Evolutionary conservation across 169 alveolate genomes (phyloP).

Genomic region (Theileria parva): DNA sequence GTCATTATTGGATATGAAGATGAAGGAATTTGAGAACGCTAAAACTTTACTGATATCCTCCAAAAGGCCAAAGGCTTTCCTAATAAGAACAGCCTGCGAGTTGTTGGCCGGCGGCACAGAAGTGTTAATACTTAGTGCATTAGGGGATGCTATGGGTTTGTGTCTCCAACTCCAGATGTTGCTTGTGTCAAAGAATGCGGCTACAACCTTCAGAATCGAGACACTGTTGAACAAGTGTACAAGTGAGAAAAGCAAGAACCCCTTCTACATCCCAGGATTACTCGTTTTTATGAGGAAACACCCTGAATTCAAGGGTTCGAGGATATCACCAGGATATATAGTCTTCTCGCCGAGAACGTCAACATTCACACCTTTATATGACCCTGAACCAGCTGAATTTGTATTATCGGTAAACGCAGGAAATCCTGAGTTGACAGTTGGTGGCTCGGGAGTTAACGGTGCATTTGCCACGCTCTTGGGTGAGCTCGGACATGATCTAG

Average conservation of each 20-base stretch:
- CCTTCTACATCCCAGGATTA: conserved; percentile 77
- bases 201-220: conserved; percentile 69
- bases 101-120: conserved; percentile 82
- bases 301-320: conserved; percentile 81
- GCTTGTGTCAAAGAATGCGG: conserved; percentile 71
- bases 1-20: conserved; percentile 47
- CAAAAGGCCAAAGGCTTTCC: conserved; percentile 75
- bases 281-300: conserved; percentile 77
- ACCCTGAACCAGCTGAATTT: conserved; percentile 58
- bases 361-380: conserved; percentile 52
- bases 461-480: conserved; percentile 61
- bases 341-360: conserved; percentile 56
- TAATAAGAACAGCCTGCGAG: conserved; percentile 81
- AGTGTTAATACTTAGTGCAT: conserved; percentile 75
- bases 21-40: conserved; percentile 76
- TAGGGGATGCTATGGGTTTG: conserved; percentile 82
- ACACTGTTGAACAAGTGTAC: conserved; percentile 61
- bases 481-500: conserved; percentile 62
- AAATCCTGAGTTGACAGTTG: conserved; percentile 54
- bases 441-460: conserved; percentile 63
- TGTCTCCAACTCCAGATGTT: conserved; percentile 75
- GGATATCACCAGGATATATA: conserved; percentile 80
- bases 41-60: conserved; percentile 75
- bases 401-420: conserved; percentile 69
- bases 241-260: conserved; percentile 52